phyloP scores from a whole-genome alignment of 306 rosid species.

The Cicer yamashitae region DNA sequence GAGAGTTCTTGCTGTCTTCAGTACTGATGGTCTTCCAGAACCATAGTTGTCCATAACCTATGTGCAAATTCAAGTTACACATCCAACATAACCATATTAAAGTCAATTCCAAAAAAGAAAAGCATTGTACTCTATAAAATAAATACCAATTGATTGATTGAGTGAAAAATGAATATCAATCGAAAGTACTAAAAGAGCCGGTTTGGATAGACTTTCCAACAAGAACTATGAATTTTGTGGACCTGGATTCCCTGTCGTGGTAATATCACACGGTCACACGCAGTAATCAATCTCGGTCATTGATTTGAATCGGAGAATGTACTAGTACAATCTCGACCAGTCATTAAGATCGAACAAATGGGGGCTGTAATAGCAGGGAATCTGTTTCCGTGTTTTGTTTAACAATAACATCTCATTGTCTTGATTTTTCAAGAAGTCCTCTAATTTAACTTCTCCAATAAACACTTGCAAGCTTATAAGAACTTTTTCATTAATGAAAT shows the following conservation, averaged over 20 bases:
- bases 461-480: not conserved
- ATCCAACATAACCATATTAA: constrained; percentile 31
- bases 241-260: too few relatives aligned
- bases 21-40: constrained; percentile 78
- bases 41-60: constrained; percentile 85
- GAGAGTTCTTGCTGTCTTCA: constrained; percentile 72
- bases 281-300: too few relatives aligned
- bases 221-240: not conserved
- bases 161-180: constrained; percentile 19
- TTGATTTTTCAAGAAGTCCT: not conserved
- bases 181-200: not conserved
- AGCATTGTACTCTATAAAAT: not conserved
- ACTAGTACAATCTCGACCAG: too few relatives aligned
- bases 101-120: not conserved
- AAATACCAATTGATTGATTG: constrained; percentile 14
- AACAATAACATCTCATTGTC: too few relatives aligned
- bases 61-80: constrained; percentile 14
- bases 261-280: too few relatives aligned
- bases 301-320: too few relatives aligned
- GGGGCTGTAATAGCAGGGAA: too few relatives aligned
- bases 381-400: too few relatives aligned
- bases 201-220: not conserved
- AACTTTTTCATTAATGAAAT: not conserved
- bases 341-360: too few relatives aligned
- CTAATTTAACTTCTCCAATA: not conserved